Base-by-base conservation (phyloP, 1,284 basidiomycete genomes). In the Microbotryum violaceum region DNA sequence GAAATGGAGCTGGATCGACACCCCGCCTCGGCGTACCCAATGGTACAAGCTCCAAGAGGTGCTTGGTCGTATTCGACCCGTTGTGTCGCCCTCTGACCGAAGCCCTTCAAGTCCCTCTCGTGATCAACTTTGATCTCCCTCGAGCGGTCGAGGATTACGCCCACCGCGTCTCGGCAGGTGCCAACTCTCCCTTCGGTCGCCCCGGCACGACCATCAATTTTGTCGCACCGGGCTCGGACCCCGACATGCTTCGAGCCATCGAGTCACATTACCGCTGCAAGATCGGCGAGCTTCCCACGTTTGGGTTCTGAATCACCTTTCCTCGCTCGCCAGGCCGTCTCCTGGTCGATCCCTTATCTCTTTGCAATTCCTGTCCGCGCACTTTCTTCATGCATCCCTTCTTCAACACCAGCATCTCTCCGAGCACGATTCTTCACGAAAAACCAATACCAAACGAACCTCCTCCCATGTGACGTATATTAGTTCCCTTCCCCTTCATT, bases 51-150 rank as follows among this genome's bases (percentile, higher is more conserved):
- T 49, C 49, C 27, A 72, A 72, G 68, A 63, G 62, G 27, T 61
- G 63, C 10, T 60, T 72, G 27, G 66, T 72, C 58, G 68, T 72
- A n/a, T 64, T 64, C 60, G 71, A 72, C 51, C 63, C 62, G 6
- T 64, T 72, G 4, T 62, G 63, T 44, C 61, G 68, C 46, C 63
- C 60, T 3, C 46, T 72, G 23, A 61, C 63, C 23, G 69, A 71
- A 50, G 63, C 67, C 14, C 62, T 62, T 25, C 66, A 66, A 56
- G 71, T 71, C 31, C 64, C 69, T 25, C 59, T 72, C 61, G 70
- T 72, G 27, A 64, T 72, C 58, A 71, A 70, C 55, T 72, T 65
- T 48, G 71, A 72, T 29, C 65, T 70, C n/a, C 70, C 70, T 12
- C 63, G 71, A 10, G 64, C 62, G 2, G 66, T 64, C 21, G 71